Percentiles rank a stretch among this genome's conserved stretches.
These are phyloP conservation scores for Fusarium sp. DNA, from an alignment of 2,329 filamentous ascomycete species.

Conservation along the genomic window DNA sequence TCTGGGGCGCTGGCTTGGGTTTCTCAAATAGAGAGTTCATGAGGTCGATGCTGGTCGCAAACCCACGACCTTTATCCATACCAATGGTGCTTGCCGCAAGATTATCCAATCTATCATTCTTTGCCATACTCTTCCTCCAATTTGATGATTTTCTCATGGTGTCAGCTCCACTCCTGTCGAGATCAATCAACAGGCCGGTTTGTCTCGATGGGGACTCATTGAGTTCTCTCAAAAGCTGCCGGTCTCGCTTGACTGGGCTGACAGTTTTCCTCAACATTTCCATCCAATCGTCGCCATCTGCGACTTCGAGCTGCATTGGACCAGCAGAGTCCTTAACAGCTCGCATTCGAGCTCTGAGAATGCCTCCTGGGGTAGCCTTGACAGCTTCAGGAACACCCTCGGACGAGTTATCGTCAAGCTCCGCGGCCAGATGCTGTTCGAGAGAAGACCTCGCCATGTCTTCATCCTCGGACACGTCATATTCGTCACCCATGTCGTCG, in stretches of 20 bases:
- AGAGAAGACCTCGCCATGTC: constrained; percentile 83
- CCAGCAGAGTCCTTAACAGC: constrained; percentile 70
- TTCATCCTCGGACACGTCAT: constrained; percentile 77
- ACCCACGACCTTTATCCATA: constrained; percentile 69
- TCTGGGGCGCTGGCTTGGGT: constrained; percentile 68
- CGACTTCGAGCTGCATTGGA: constrained; percentile 69
- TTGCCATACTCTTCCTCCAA: constrained; percentile 51
- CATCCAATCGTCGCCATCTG: constrained; percentile 87
- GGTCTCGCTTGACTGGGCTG: constrained; percentile 92
- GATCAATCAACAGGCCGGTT: constrained; percentile 42
- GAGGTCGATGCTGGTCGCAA: constrained; percentile 90
- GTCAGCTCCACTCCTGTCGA: constrained; percentile 58
- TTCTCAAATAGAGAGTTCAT: constrained; percentile 94
- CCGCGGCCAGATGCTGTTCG: constrained; percentile 79
- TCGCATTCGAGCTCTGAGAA: constrained; percentile 72
- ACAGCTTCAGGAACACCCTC: constrained; percentile 62
- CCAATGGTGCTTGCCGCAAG: constrained; percentile 48
- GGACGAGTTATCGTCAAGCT: constrained; percentile 72
- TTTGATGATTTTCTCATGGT: constrained; percentile 58
- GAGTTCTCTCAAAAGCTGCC: constrained; percentile 73
- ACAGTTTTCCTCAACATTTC: constrained; percentile 94
- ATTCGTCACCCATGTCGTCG: constrained; percentile 75
- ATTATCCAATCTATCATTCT: constrained; percentile 47
- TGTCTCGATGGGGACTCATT: constrained; percentile 63
- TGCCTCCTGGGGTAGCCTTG: constrained; percentile 65